Evolutionary conservation across 75 land plant species (phyloP), one percentile per base, ranked within the genome.

Genomic region (Sequoiadendron giganteum): DNA sequence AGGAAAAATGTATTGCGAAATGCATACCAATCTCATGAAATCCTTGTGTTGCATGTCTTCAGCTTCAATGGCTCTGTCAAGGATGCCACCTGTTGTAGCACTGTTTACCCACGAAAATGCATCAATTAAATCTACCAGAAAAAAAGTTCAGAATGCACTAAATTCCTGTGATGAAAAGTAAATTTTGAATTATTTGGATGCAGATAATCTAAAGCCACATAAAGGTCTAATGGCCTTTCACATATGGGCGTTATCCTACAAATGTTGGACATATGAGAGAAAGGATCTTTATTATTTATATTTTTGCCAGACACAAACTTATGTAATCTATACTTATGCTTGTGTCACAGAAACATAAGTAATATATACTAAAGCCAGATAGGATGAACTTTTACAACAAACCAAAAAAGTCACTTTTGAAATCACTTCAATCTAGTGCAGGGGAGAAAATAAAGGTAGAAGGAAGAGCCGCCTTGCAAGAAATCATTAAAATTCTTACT

Each of bases 1-100:
- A 38, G 10, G 5, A 87, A 30, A 78, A 82, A 47, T 42, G 36
- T 19, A 75, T 43, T 28, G 88, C 36, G 0, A 14, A 15, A 75
- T 30, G 47, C 36, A 45, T 84, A 90, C 91, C 93, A 90, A 81
- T 61, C 90, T 84, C 93, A 92, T 85, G 83, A 90, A 92, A 40
- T 91, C 93, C 39, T 86, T 87, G 78, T 89, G 90, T 73, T 85
- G 88, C 9, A 85, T 39, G 40, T 89, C 90, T 84, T 92, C 94
- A 52, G 94, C 90, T 40, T 92, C 92, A 86, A 93, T 91, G 49
- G 94, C 93, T 70, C 86, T 87, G 56, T 93, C 94, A 42, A 93
- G 83, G 65, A 93, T 90, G 18, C 95, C 94, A 72, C 95, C 94
- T 39, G 92, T 52, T 80, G 93, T 93, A 85, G 91, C 89, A 86